A percentile compares a stretch with the other conserved stretches of the same genome.
Conservation (phyloP, 163 green algal species). For the Chloroidium sp. region DNA sequence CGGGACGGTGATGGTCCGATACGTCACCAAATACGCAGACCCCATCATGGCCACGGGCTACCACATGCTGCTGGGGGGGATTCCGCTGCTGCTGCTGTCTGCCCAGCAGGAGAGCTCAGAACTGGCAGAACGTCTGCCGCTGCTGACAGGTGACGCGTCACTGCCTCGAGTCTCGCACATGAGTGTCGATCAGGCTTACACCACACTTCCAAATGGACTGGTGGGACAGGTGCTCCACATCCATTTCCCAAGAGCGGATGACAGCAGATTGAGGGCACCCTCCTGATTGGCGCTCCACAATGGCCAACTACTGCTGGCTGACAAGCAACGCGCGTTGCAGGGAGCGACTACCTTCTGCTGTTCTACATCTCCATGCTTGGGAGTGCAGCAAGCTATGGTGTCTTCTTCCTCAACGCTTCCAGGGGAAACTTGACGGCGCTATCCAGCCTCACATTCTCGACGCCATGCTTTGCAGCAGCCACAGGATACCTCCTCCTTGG, state of each 20-base stretch:
- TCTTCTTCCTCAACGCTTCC: conserved; percentile 82
- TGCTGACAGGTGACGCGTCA: conserved; percentile 32
- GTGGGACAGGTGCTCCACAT: background rate
- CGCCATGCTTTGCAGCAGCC: conserved; percentile 64
- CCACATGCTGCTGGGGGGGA: conserved; percentile 86
- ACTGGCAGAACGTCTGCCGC: conserved; percentile 34
- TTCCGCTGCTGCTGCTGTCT: conserved; percentile 56
- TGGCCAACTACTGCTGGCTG: too few species aligned
- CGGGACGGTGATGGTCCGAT: conserved; percentile 51
- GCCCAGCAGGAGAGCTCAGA: conserved; percentile 36
- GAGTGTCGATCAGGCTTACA: background rate
- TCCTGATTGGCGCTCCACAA: too few species aligned
- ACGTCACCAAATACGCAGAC: conserved; percentile 65
- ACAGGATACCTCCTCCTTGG: conserved; percentile 64
- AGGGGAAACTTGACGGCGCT: conserved; percentile 71
- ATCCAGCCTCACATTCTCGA: conserved; percentile 83
- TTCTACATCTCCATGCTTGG: conserved; percentile 76
- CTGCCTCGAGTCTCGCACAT: too few species aligned
- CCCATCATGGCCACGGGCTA: conserved; percentile 75
- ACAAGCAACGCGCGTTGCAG: conserved; percentile 10
- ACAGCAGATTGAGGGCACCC: background rate
- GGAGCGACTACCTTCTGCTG: conserved; percentile 48
- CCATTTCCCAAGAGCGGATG: background rate
- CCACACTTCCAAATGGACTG: background rate
- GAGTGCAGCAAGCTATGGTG: conserved; percentile 76